Evolutionary conservation across 1,284 basidiomycete species (phyloP).

Genomic region (Agaricales sp.): DNA sequence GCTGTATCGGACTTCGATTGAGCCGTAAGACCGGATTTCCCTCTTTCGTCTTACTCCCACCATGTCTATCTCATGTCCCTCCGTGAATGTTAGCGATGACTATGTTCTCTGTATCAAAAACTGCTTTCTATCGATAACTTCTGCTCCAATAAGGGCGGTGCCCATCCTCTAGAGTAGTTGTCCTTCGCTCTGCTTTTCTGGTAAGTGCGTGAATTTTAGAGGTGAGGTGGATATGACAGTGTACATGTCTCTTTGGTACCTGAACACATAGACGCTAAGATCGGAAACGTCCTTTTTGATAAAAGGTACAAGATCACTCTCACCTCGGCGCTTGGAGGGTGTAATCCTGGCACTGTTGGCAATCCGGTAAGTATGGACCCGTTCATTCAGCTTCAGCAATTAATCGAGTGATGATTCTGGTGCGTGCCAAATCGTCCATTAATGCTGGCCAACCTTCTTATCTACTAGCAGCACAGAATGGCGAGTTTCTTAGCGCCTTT

Average conservation of each 20-base stretch:
- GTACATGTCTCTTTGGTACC: too few relatives aligned
- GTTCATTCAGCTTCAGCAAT: slow-evolving; percentile 4
- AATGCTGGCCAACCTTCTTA: background rate
- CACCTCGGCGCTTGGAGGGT: slow-evolving; percentile 80
- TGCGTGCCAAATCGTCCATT: slow-evolving; percentile 18
- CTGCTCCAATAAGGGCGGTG: too few relatives aligned
- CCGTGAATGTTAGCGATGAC: too few relatives aligned
- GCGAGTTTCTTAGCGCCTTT: slow-evolving; percentile 91
- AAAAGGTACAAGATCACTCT: slow-evolving; percentile 83
- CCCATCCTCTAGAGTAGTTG: too few relatives aligned
- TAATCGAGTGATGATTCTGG: slow-evolving; percentile 56
- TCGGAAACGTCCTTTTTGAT: slow-evolving; percentile 50
- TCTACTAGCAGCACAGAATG: slow-evolving; percentile 36
- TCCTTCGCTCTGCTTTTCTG: too few relatives aligned
- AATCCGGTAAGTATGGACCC: slow-evolving; percentile 59
- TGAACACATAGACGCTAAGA: slow-evolving; percentile 72
- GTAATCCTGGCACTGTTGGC: slow-evolving; percentile 82
- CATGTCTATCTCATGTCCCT: too few relatives aligned
- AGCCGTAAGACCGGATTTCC: too few relatives aligned
- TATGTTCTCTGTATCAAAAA: too few relatives aligned
- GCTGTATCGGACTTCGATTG: too few relatives aligned
- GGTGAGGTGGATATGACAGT: slow-evolving; percentile 31
- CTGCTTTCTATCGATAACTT: too few relatives aligned
- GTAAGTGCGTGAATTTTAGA: slow-evolving; percentile 69
- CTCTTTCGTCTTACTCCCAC: too few relatives aligned